Evolutionary conservation across 148 eudicot genomes (phyloP).

Genomic region (Rhododendron henanense): DNA sequence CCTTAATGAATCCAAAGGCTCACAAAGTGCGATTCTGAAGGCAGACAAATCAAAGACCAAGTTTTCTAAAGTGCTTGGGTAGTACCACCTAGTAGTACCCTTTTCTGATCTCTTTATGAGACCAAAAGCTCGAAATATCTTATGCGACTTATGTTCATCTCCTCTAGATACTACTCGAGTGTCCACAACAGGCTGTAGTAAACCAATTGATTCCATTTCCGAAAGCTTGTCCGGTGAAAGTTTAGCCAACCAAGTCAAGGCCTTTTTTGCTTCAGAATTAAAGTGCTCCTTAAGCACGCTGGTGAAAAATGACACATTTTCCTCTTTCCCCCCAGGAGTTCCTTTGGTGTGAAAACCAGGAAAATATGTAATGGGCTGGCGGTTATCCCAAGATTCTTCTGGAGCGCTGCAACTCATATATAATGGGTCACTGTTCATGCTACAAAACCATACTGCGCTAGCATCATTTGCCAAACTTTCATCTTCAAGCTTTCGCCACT

Average conservation of each 20-base stretch:
- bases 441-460: conserved; percentile 80
- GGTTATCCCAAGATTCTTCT: conserved; percentile 68
- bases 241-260: conserved; percentile 81
- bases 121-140: conserved; percentile 83
- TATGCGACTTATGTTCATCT: conserved; percentile 49
- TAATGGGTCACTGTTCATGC: conserved; percentile 71
- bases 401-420: conserved; percentile 61
- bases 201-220: conserved; percentile 73
- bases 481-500: conserved; percentile 76
- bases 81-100: conserved; percentile 66
- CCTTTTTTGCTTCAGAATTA: conserved; percentile 62
- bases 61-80: conserved; percentile 56
- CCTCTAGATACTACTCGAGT: conserved; percentile 32
- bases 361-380: conserved; percentile 48
- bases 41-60: conserved; percentile 78
- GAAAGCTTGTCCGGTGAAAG: conserved; percentile 62
- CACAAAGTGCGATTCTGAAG: conserved; percentile 73
- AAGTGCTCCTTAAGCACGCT: conserved; percentile 75
- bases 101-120: conserved; percentile 52
- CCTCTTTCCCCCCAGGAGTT: conserved; percentile 60
- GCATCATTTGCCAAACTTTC: conserved; percentile 36
- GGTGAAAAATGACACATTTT: conserved; percentile 74
- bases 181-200: conserved; percentile 56
- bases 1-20: conserved; percentile 76
- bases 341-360: conserved; percentile 79